Evolutionary conservation across 768 basidiomycete genomes (phyloP).

Genomic region (Lactarius quietus): DNA sequence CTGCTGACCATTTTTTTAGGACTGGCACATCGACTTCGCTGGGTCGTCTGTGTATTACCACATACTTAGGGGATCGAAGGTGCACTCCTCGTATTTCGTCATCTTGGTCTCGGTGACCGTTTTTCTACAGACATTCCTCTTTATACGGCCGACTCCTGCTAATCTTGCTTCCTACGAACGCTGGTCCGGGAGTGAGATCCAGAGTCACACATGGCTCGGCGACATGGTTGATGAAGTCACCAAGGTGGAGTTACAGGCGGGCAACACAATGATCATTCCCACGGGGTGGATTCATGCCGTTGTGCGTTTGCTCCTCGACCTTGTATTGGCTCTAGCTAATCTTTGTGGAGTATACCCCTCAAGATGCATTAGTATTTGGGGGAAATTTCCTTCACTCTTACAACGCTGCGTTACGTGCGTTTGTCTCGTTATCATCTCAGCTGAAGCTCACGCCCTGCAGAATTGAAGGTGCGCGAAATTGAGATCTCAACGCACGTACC

Average conservation of each 20-base stretch:
- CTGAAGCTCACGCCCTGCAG: conserved; percentile 39
- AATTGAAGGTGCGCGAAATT: conserved; percentile 85
- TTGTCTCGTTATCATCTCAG: not conserved
- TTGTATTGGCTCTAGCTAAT: not conserved
- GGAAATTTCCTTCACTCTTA: conserved; percentile 97
- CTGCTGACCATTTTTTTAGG: conserved; percentile 44
- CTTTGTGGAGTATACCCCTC: conserved; percentile 72
- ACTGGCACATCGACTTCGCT: conserved; percentile 99
- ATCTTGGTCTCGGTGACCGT: not conserved
- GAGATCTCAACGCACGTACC: conserved; percentile 92
- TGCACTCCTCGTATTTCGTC: conserved; percentile 30
- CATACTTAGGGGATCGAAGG: conserved; percentile 83
- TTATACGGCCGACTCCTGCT: conserved; percentile 81
- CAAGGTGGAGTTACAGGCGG: conserved; percentile 70
- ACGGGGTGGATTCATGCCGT: conserved; percentile 99
- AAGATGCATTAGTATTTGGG: conserved; percentile 92
- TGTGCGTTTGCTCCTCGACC: conserved; percentile 45
- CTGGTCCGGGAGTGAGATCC: conserved; percentile 91
- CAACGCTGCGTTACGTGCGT: conserved; percentile 78
- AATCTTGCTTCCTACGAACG: conserved; percentile 89
- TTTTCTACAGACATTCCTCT: conserved; percentile 78
- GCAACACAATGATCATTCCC: conserved; percentile 92
- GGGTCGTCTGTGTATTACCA: conserved; percentile 99
- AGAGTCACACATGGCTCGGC: conserved; percentile 87
- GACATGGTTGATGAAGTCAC: conserved; percentile 89